phyloP scores from a whole-genome alignment of 2,329 filamentous ascomycete genomes.

The Fusarium subtropicale region DNA sequence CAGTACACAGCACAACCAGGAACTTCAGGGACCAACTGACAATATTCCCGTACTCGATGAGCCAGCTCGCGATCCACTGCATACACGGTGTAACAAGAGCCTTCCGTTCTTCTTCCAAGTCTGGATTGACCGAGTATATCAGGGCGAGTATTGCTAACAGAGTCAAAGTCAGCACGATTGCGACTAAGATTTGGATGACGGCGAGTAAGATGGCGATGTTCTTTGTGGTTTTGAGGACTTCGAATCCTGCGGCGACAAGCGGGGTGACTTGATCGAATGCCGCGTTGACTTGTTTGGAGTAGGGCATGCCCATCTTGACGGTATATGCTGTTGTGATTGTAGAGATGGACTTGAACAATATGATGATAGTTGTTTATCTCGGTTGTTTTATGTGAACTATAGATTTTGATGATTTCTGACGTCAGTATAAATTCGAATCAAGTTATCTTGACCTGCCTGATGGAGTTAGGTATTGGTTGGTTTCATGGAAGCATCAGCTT shows the following conservation, averaged over 20 bases:
- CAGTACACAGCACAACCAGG: not conserved
- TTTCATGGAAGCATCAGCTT: not conserved
- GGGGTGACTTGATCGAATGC: slow-evolving; percentile 24
- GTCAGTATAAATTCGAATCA: not conserved
- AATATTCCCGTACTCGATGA: not conserved
- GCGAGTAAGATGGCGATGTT: slow-evolving; percentile 20
- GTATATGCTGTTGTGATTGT: not conserved
- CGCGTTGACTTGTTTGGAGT: slow-evolving; percentile 19
- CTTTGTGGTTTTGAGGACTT: slow-evolving; percentile 23
- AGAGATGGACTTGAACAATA: not conserved
- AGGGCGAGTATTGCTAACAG: slow-evolving; percentile 9
- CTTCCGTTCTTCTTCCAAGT: slow-evolving; percentile 4
- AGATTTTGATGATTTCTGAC: not conserved
- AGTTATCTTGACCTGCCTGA: not conserved
- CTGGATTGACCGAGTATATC: slow-evolving; percentile 23
- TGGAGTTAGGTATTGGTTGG: not conserved
- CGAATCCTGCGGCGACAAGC: slow-evolving; percentile 11
- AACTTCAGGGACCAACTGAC: not conserved
- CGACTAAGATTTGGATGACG: not conserved
- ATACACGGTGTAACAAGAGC: slow-evolving; percentile 11
- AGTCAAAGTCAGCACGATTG: slow-evolving; percentile 3
- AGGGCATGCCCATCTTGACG: slow-evolving; percentile 18
- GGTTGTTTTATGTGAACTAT: not conserved
- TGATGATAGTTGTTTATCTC: not conserved
- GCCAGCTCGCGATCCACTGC: slow-evolving; percentile 21